Evolutionary conservation across 495 filamentous ascomycete species (phyloP).

Genomic region (Aspergillus ostianus): DNA sequence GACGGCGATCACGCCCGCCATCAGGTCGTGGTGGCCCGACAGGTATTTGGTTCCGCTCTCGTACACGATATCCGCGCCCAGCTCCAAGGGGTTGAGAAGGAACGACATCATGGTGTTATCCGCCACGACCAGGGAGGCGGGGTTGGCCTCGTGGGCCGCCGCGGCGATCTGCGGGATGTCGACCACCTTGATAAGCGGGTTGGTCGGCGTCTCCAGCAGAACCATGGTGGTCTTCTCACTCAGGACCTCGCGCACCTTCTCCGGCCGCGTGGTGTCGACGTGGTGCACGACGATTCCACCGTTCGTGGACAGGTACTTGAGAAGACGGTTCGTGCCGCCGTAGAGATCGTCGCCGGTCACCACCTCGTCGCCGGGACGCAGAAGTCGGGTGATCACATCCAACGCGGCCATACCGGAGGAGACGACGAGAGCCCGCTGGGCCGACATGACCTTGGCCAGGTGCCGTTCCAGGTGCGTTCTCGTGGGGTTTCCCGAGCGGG

Average conservation of each 20-base stretch:
- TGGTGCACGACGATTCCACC: slow-evolving; percentile 91
- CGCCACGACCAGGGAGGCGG: slow-evolving; percentile 80
- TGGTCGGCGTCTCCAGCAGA: slow-evolving; percentile 92
- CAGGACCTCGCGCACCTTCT: slow-evolving; percentile 65
- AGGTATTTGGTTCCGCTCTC: slow-evolving; percentile 98
- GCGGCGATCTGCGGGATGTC: slow-evolving; percentile 79
- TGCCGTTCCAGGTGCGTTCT: slow-evolving; percentile 95
- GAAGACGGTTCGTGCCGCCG: slow-evolving; percentile 89
- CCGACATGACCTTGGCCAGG: slow-evolving; percentile 97
- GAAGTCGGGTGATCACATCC: slow-evolving; percentile 92
- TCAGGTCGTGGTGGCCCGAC: slow-evolving; percentile 96
- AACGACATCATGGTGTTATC: slow-evolving; percentile 99
- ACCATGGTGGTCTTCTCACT: slow-evolving; percentile 88
- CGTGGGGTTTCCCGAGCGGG: slow-evolving; percentile 93
- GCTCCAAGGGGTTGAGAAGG: slow-evolving; percentile 83
- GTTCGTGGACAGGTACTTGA: slow-evolving; percentile 86
- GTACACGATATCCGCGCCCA: slow-evolving; percentile 95
- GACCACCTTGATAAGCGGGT: slow-evolving; percentile 96
- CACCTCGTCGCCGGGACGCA: slow-evolving; percentile 93
- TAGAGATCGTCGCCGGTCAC: slow-evolving; percentile 96
- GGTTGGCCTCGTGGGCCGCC: slow-evolving; percentile 72
- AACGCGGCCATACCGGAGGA: slow-evolving; percentile 95
- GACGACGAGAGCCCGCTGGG: slow-evolving; percentile 84
- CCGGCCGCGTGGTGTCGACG: slow-evolving; percentile 82
- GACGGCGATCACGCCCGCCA: slow-evolving; percentile 93